Evolutionary conservation across 2,329 filamentous ascomycete genomes (phyloP).

Genomic region (Ophiostoma triangulosporum): DNA sequence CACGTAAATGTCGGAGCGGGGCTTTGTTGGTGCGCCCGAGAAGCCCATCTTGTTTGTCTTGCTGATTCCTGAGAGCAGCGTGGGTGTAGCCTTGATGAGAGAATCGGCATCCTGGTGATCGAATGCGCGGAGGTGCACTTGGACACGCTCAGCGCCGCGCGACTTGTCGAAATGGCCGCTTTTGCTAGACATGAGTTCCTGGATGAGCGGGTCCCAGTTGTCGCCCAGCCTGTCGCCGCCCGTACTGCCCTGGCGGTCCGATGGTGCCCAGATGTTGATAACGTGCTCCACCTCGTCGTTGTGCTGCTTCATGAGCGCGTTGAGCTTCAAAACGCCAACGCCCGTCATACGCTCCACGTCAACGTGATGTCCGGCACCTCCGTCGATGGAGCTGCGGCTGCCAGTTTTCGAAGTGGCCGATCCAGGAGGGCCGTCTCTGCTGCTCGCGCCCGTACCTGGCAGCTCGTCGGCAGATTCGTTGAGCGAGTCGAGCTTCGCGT

Average conservation of each 20-base stretch:
- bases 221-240: constrained; percentile 46
- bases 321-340: constrained; percentile 64
- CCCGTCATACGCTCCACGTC: constrained; percentile 57
- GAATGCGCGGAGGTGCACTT: constrained; percentile 69
- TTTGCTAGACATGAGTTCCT: constrained; percentile 58
- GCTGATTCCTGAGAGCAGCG: constrained; percentile 65
- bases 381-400: constrained; percentile 10
- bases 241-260: constrained; percentile 28
- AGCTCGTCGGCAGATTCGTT: constrained; percentile 38
- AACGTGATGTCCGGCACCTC: constrained; percentile 20
- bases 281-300: constrained; percentile 61
- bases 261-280: constrained; percentile 63
- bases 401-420: constrained; percentile 38
- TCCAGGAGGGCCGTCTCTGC: constrained; percentile 37
- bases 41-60: constrained; percentile 87
- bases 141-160: constrained; percentile 58
- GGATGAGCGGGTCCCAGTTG: constrained; percentile 61
- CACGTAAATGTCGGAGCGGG: constrained; percentile 88
- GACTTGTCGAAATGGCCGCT: constrained; percentile 65
- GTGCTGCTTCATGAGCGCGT: constrained; percentile 57
- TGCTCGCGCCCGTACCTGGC: constrained; percentile 23
- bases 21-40: constrained; percentile 75
- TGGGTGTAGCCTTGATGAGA: constrained; percentile 77
- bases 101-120: constrained; percentile 62
- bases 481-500: constrained; percentile 41